Percentiles rank a stretch among this genome's conserved stretches.
Evolutionary conservation across 352 stramenopile species (phyloP).

Genomic region (Phytophthora cryptogea): DNA sequence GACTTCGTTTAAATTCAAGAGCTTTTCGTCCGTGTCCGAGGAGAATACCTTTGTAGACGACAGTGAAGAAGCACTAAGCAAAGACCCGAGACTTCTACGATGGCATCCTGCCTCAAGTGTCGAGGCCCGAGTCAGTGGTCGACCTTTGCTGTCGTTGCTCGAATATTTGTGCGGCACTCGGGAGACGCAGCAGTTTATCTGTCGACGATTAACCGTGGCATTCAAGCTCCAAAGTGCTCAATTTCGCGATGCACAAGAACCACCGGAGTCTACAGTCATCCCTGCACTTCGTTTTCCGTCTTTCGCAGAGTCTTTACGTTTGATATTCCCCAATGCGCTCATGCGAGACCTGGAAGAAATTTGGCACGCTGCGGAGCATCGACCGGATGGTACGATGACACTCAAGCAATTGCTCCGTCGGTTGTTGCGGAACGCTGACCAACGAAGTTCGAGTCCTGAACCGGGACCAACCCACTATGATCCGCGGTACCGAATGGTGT

Average conservation of each 20-base stretch:
- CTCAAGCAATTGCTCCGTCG: conserved; percentile 30
- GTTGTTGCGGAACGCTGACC: conserved; percentile 20
- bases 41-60: conserved; percentile 17
- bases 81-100: conserved; percentile 47
- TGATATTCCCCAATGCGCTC: conserved; percentile 59
- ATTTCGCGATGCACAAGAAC: not conserved
- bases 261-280: not conserved
- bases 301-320: conserved; percentile 48
- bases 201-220: conserved; percentile 53
- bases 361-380: conserved; percentile 41
- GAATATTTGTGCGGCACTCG: conserved; percentile 51
- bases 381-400: conserved; percentile 23
- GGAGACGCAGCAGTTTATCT: conserved; percentile 61
- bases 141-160: conserved; percentile 50
- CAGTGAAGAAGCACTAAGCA: conserved; percentile 33
- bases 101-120: conserved; percentile 55
- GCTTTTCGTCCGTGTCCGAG: conserved; percentile 17
- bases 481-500: conserved; percentile 50
- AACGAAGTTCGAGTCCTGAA: conserved; percentile 57
- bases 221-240: conserved; percentile 44
- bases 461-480: conserved; percentile 74
- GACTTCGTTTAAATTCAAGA: conserved; percentile 2
- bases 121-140: conserved; percentile 38
- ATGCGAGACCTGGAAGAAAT: conserved; percentile 65
- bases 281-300: conserved; percentile 30